Evolutionary conservation across 2,329 filamentous ascomycete genomes (phyloP).

Genomic region (Aspergillus ustus): DNA sequence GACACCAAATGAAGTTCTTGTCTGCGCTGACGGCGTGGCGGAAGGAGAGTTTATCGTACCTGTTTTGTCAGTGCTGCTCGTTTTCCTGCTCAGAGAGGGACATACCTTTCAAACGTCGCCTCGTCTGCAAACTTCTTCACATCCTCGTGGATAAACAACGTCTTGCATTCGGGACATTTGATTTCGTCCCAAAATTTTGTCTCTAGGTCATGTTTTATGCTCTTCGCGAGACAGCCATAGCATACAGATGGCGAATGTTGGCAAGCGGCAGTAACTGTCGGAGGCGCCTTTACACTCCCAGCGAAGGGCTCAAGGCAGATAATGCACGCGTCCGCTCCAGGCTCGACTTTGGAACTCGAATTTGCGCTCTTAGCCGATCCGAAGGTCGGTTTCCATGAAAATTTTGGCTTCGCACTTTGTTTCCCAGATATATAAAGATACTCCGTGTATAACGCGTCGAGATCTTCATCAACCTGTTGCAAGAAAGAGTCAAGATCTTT

Average conservation of each 20-base stretch:
- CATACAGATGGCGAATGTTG: conserved; percentile 13
- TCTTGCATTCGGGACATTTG: conserved; percentile 16
- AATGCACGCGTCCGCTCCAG: conserved; percentile 10
- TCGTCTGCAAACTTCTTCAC: conserved; percentile 13
- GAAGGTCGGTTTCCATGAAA: not conserved
- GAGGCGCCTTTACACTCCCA: not conserved
- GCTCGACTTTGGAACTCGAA: not conserved
- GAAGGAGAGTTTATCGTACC: conserved; percentile 13
- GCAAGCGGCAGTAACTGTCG: conserved; percentile 9
- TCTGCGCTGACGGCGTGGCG: conserved; percentile 11
- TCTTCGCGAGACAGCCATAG: conserved; percentile 13
- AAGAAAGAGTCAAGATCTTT: conserved; percentile 3
- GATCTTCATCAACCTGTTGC: conserved; percentile 8
- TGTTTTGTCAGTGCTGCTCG: not conserved
- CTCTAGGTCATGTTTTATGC: conserved; percentile 17
- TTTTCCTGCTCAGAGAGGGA: not conserved
- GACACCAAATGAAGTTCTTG: conserved; percentile 20
- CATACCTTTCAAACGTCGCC: conserved; percentile 13
- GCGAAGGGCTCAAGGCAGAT: conserved; percentile 18
- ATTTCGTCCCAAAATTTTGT: conserved; percentile 17
- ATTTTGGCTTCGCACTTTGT: not conserved
- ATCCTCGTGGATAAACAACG: conserved; percentile 13
- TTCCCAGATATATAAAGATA: not conserved
- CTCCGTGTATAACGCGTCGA: conserved; percentile 6
- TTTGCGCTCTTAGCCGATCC: not conserved